Conservation (phyloP, 2,329 filamentous ascomycete species). For the Pyricularia pennisetigena region DNA sequence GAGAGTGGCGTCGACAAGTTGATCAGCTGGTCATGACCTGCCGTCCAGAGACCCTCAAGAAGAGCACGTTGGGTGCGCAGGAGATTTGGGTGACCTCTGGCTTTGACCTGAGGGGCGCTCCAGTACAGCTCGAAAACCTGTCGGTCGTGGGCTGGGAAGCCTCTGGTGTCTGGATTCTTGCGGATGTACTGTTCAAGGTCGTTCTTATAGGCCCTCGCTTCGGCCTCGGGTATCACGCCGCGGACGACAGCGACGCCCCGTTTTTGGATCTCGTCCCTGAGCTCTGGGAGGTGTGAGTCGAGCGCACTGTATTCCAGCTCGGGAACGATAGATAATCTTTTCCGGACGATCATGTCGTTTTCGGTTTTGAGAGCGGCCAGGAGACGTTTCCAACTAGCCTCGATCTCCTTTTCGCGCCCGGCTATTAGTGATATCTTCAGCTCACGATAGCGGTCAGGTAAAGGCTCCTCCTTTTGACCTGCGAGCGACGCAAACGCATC, state of each 20-base stretch:
- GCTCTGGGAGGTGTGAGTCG: constrained; percentile 22
- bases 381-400: constrained; percentile 18
- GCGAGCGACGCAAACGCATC: constrained; percentile 52
- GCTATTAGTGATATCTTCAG: constrained; percentile 43
- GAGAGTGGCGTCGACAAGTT: constrained; percentile 39
- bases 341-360: constrained; percentile 28
- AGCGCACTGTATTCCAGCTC: constrained; percentile 37
- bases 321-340: constrained; percentile 40
- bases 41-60: constrained; percentile 48
- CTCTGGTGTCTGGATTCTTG: constrained; percentile 50
- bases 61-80: constrained; percentile 51
- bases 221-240: constrained; percentile 51
- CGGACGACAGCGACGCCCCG: constrained; percentile 62
- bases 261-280: constrained; percentile 49
- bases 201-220: constrained; percentile 56
- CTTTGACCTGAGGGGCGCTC: constrained; percentile 58
- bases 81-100: constrained; percentile 56
- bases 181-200: constrained; percentile 55
- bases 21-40: constrained; percentile 15
- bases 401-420: constrained; percentile 36
- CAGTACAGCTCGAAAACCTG: constrained; percentile 71
- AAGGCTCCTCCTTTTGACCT: constrained; percentile 28
- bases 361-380: constrained; percentile 12
- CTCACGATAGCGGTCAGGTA: constrained; percentile 45
- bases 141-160: constrained; percentile 56